Percentiles rank a stretch among this genome's conserved stretches.
Conservation (phyloP, 2,329 filamentous ascomycete genomes). For the Zelopaecilomyces penicillatus region DNA sequence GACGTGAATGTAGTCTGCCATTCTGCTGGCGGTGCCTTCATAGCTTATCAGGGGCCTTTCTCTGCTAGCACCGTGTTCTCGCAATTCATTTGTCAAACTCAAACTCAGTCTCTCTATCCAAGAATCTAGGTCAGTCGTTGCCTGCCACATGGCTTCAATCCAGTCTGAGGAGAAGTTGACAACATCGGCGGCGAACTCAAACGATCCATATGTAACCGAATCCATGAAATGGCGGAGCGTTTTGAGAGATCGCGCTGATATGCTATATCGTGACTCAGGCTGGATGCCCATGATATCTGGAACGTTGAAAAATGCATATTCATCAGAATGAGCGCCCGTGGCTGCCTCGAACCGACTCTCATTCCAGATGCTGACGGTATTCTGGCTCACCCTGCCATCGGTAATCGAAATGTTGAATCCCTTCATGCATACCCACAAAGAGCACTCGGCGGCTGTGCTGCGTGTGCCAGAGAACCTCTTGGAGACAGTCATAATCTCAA, state of each 20-base stretch:
- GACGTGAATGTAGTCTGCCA: conserved; percentile 24
- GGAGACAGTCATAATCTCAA: conserved; percentile 25
- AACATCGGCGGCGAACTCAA: conserved; percentile 17
- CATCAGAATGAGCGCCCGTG: conserved; percentile 18
- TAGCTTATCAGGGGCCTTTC: conserved; percentile 12
- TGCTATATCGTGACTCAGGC: conserved; percentile 19
- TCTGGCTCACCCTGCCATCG: conserved; percentile 20
- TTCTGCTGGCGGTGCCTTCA: conserved; percentile 20
- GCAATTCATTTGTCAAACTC: conserved; percentile 29
- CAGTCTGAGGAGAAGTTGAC: conserved; percentile 29
- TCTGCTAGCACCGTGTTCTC: conserved; percentile 20
- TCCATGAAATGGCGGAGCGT: conserved; percentile 25
- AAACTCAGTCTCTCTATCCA: conserved; percentile 26
- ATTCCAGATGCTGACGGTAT: conserved; percentile 19
- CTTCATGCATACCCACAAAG: conserved; percentile 30
- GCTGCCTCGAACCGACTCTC: conserved; percentile 18
- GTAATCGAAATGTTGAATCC: conserved; percentile 20
- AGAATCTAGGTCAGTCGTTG: conserved; percentile 18
- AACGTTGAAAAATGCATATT: conserved; percentile 25
- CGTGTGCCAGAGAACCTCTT: conserved; percentile 14
- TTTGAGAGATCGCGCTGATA: conserved; percentile 22
- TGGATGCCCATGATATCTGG: conserved; percentile 19
- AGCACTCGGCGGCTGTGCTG: conserved; percentile 22
- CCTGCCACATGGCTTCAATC: conserved; percentile 28
- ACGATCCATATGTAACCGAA: conserved; percentile 22